A percentile compares a stretch with the other conserved stretches of the same genome.
These are phyloP conservation scores for Aspergillus sparsus DNA, from an alignment of 495 filamentous ascomycete genomes.

Conservation along the genomic window DNA sequence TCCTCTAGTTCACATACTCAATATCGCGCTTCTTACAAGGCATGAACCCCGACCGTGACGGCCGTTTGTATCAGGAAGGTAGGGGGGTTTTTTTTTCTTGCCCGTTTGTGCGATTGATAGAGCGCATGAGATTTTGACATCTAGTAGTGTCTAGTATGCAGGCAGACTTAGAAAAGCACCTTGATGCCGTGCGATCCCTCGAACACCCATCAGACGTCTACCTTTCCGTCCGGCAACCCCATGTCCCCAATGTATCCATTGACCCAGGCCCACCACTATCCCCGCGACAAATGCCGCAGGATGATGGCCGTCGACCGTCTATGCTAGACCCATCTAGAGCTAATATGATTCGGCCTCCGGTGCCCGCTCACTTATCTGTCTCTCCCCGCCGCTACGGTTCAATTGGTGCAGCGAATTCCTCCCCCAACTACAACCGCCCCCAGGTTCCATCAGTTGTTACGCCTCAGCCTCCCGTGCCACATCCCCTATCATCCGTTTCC, in stretches of 20 bases:
- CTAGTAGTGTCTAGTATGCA: slow-evolving; percentile 75
- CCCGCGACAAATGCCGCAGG: slow-evolving; percentile 85
- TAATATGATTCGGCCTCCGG: slow-evolving; percentile 62
- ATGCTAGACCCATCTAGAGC: slow-evolving; percentile 34
- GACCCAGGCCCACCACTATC: slow-evolving; percentile 79
- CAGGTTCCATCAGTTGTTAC: slow-evolving; percentile 69
- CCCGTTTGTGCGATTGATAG: not conserved
- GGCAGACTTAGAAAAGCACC: slow-evolving; percentile 80
- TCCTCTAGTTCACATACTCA: slow-evolving; percentile 67
- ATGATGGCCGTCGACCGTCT: slow-evolving; percentile 74
- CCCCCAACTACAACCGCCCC: slow-evolving; percentile 63
- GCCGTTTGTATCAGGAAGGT: slow-evolving; percentile 60
- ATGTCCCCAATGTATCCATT: slow-evolving; percentile 67
- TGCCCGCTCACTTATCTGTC: slow-evolving; percentile 74
- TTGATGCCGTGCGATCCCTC: slow-evolving; percentile 66
- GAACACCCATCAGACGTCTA: slow-evolving; percentile 79
- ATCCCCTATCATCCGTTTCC: slow-evolving; percentile 73
- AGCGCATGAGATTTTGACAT: slow-evolving; percentile 19
- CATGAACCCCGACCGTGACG: slow-evolving; percentile 67
- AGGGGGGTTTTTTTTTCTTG: slow-evolving; percentile 22
- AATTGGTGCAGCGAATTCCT: slow-evolving; percentile 72
- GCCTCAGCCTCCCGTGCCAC: slow-evolving; percentile 65
- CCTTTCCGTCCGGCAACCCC: slow-evolving; percentile 73
- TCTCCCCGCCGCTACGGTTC: slow-evolving; percentile 84
- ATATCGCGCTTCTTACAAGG: slow-evolving; percentile 70